Evolutionary conservation across 2,329 filamentous ascomycete genomes (phyloP), one percentile per base, ranked within the genome.

Genomic region (Blastomyces silverae): DNA sequence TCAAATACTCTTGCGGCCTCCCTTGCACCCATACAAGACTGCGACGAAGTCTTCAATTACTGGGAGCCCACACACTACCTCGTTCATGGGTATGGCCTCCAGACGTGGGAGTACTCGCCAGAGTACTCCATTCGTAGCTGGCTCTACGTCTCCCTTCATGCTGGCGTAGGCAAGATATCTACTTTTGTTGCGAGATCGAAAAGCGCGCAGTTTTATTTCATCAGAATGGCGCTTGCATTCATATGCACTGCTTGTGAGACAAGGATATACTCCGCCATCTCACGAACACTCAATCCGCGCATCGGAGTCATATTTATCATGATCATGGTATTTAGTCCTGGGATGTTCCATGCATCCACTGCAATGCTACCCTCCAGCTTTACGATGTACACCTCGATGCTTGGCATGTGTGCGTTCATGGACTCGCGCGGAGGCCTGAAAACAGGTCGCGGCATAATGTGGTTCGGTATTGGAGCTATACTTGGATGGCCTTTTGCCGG

Each of bases 41-140:
- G 94, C 75, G 94, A 99, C 72, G 94, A 99, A 80, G 93, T 93
- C 13, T 99, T 96, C 84, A 99, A 99, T 76, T 99, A 96, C 81
- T 99, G 93, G 92, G 94, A 99, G 73, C 93, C 94, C 0, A 87
- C 92, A 0, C 94, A 99, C 77, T 99, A 97, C 77, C 84, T 99
- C 37, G 89, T 87, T 66, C 92, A 97, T 80, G 90, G 91, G 71
- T 93, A 96, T 73, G 94, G 93, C 50, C 82, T 97, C 61, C 92
- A 99, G 79, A 99, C 94, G 0, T 99, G 94, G 94, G 94, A 99
- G 77, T 99, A 97, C 78, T 96, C 93, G 0, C 94, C 94, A 5
- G 88, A 93, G 65, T 97, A 90, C 78, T 90, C 92, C 61, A 97
- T 99, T 71, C 87, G 94, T 68, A 97, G 92, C 79, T 99, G 94